Evolutionary conservation across 345 rosid genomes (phyloP).

Genomic region (Lepidium didymum): DNA sequence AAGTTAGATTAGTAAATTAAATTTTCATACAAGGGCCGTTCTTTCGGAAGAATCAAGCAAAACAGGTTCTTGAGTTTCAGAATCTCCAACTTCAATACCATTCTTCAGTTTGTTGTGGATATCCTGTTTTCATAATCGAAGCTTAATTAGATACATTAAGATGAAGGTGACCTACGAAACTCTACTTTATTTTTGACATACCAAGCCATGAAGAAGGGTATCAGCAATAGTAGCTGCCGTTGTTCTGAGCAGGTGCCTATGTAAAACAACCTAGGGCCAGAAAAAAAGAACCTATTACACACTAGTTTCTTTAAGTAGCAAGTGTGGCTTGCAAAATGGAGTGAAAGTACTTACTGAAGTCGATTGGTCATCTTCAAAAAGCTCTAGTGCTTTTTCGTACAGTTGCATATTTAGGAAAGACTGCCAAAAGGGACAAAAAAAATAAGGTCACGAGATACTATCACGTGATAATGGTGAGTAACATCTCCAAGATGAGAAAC

Average conservation of each 20-base stretch:
- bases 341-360: constrained; percentile 62
- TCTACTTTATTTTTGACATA: constrained; percentile 21
- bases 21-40: constrained; percentile 52
- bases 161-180: constrained; percentile 2
- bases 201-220: constrained; percentile 66
- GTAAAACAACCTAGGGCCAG: constrained; percentile 65
- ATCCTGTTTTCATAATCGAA: constrained; percentile 40
- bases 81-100: constrained; percentile 63
- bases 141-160: not conserved
- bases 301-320: not conserved
- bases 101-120: constrained; percentile 67
- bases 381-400: constrained; percentile 79
- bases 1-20: not conserved
- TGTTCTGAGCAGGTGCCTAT: constrained; percentile 85
- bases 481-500: constrained; percentile 9
- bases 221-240: constrained; percentile 62
- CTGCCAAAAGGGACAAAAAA: constrained; percentile 37
- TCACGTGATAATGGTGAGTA: not conserved
- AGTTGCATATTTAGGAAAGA: constrained; percentile 86
- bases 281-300: not conserved
- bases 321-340: not conserved
- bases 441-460: not conserved
- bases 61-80: constrained; percentile 43
- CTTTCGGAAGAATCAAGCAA: constrained; percentile 56
- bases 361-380: constrained; percentile 86